These are phyloP conservation scores for Dactylonectria macrodidyma DNA, from an alignment of 2,329 filamentous ascomycete species.

Conservation along the genomic window DNA sequence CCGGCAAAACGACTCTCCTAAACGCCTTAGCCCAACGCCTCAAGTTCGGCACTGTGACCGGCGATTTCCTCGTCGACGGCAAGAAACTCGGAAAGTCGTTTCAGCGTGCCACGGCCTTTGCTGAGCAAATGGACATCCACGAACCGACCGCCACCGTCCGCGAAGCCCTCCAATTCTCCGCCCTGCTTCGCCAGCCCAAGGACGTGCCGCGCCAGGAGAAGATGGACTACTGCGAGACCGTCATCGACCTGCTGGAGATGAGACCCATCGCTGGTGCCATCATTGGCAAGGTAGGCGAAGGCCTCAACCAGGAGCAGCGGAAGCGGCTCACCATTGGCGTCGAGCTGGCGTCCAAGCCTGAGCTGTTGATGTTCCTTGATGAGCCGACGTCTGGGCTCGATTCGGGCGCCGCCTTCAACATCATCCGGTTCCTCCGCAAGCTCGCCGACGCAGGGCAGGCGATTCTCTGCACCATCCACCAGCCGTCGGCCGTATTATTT, in stretches of 20 bases:
- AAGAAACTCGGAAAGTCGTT: conserved; percentile 80
- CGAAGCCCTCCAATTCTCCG: conserved; percentile 77
- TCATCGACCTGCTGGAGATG: conserved; percentile 80
- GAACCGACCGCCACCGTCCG: conserved; percentile 77
- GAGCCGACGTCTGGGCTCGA: conserved; percentile 74
- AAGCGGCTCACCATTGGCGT: conserved; percentile 71
- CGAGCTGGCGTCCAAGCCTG: conserved; percentile 70
- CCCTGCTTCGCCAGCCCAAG: conserved; percentile 73
- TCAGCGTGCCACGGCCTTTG: conserved; percentile 83
- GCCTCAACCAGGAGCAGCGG: conserved; percentile 72
- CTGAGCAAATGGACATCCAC: conserved; percentile 77
- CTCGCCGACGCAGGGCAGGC: conserved; percentile 73
- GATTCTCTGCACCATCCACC: conserved; percentile 73
- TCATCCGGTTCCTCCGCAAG: conserved; percentile 73
- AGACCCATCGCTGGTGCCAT: conserved; percentile 75
- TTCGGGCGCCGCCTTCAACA: conserved; percentile 72
- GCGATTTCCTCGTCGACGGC: conserved; percentile 86
- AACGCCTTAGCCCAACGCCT: conserved; percentile 82
- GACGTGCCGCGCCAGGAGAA: conserved; percentile 73
- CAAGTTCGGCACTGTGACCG: conserved; percentile 82
- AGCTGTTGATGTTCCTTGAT: conserved; percentile 76
- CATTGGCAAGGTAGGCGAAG: conserved; percentile 72
- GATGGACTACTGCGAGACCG: conserved; percentile 76
- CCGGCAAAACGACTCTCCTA: conserved; percentile 82
- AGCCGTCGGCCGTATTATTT: conserved; percentile 70